A percentile compares a stretch with the other conserved stretches of the same genome.
phyloP scores from a whole-genome alignment of 257 asterid species.

The Cruciata laevipes region DNA sequence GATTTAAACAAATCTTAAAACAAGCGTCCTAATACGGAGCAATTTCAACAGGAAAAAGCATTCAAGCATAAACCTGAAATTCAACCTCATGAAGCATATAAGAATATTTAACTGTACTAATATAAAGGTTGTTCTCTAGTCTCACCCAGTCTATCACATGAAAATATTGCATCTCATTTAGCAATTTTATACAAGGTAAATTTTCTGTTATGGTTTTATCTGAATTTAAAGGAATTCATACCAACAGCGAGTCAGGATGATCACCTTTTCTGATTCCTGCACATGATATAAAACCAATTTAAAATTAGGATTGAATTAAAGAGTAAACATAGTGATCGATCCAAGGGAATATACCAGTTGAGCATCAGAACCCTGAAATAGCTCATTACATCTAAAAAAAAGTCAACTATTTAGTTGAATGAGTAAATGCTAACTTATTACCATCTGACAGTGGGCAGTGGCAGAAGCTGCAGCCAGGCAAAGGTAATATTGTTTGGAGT shows the following conservation, averaged over 20 bases:
- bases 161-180: not conserved
- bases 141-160: not conserved
- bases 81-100: not conserved
- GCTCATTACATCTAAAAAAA: not conserved
- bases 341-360: not conserved
- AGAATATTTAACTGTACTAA: not conserved
- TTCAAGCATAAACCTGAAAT: not conserved
- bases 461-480: constrained; percentile 99
- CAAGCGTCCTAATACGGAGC: not conserved
- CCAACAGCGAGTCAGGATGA: constrained; percentile 78
- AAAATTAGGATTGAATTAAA: constrained; percentile 5
- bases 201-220: constrained; percentile 1
- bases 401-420: not conserved
- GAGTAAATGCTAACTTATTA: constrained; percentile 18
- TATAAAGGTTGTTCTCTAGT: not conserved
- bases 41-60: not conserved
- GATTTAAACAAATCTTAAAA: not conserved
- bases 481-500: constrained; percentile 90
- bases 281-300: constrained; percentile 18
- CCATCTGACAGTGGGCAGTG: constrained; percentile 94
- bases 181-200: not conserved
- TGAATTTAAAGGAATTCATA: constrained; percentile 29
- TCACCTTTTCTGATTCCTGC: constrained; percentile 97
- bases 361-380: not conserved
- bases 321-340: not conserved